Evolutionary conservation across 2,329 filamentous ascomycete species (phyloP).

Genomic region (Aspergillus sp.): DNA sequence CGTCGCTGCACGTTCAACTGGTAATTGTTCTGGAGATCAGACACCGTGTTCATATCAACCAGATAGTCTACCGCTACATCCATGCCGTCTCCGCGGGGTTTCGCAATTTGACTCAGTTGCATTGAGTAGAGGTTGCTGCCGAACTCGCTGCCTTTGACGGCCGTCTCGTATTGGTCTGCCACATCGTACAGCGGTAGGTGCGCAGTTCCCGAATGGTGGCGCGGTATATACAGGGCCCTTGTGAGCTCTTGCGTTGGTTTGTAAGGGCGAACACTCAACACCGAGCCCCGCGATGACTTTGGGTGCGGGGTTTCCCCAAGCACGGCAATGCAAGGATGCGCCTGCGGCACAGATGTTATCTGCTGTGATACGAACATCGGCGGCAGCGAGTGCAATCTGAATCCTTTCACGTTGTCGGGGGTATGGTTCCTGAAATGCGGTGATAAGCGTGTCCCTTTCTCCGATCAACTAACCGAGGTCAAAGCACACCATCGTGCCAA

Average conservation of each 20-base stretch:
- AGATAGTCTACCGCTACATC: conserved; percentile 4
- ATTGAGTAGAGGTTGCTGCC: conserved; percentile 6
- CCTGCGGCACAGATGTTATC: not conserved
- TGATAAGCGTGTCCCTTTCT: not conserved
- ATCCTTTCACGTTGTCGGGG: not conserved
- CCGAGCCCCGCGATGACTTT: not conserved
- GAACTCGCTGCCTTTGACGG: not conserved
- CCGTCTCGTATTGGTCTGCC: not conserved
- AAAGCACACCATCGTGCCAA: not conserved
- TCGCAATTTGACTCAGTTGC: conserved; percentile 3
- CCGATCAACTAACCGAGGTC: not conserved
- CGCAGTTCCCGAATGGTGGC: conserved; percentile 3
- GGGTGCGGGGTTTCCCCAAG: not conserved
- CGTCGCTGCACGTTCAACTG: conserved; percentile 4
- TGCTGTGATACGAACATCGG: not conserved
- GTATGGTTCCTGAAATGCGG: not conserved
- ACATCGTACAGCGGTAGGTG: conserved; percentile 7
- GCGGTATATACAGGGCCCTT: conserved; percentile 7
- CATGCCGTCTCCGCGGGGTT: conserved; percentile 5
- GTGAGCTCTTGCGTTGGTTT: not conserved
- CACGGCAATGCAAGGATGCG: not conserved
- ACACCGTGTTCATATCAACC: not conserved
- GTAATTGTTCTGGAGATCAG: not conserved
- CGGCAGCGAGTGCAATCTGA: not conserved
- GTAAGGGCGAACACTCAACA: not conserved